These are phyloP conservation scores for Astrephomene gubernaculifera DNA, from an alignment of 139 green algal species.

Conservation along the genomic window DNA sequence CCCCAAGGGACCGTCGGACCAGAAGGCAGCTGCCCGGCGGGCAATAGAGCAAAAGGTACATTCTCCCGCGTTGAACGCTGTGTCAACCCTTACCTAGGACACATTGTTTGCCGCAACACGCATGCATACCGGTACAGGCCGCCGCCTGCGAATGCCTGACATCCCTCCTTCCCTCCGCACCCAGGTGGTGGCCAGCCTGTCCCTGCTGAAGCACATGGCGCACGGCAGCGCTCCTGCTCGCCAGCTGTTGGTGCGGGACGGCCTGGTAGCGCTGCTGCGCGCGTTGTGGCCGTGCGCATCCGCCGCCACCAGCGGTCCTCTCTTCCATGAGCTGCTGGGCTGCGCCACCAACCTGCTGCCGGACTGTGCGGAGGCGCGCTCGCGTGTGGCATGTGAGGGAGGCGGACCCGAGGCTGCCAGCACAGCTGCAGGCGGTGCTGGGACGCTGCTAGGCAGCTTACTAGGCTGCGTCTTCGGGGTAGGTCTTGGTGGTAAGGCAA, in stretches of 20 bases:
- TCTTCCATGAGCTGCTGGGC: conserved; percentile 65
- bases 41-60: no score
- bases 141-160: no score
- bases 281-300: conserved; percentile 47
- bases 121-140: no score
- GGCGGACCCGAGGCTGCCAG: background rate
- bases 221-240: conserved; percentile 24
- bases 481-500: no score
- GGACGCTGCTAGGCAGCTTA: conserved; percentile 9
- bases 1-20: no score
- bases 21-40: no score
- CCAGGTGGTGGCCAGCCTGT: conserved; percentile 50
- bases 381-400: conserved; percentile 37
- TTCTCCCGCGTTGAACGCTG: no score
- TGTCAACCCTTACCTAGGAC: no score
- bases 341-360: conserved; percentile 60
- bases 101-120: no score
- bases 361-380: conserved; percentile 47
- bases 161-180: no score
- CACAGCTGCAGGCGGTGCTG: background rate
- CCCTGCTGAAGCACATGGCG: conserved; percentile 64
- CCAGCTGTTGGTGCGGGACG: conserved; percentile 37
- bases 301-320: conserved; percentile 25
- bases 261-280: conserved; percentile 38
- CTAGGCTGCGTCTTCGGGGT: conserved; percentile 9